Conservation (phyloP, 2,329 filamentous ascomycete genomes). For the Trichoderma asperellum region DNA sequence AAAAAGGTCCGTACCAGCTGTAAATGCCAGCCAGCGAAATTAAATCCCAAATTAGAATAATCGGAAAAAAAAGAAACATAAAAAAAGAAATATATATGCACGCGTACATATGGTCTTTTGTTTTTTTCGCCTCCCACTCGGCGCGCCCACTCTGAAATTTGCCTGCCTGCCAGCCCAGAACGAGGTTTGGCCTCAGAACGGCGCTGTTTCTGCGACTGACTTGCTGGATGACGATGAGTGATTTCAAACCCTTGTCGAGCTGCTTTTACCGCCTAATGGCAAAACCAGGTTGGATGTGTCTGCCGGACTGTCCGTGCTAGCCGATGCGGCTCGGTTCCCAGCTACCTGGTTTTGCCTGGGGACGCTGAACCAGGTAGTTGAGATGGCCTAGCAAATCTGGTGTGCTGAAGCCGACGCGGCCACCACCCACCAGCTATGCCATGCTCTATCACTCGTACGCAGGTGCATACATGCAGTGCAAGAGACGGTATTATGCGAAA, state of each 20-base stretch:
- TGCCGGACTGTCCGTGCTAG: slow-evolving; percentile 27
- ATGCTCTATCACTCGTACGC: not conserved
- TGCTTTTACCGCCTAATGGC: slow-evolving; percentile 11
- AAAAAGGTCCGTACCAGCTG: slow-evolving; percentile 2
- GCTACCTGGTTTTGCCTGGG: slow-evolving; percentile 26
- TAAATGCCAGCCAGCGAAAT: not conserved
- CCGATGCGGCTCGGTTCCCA: slow-evolving; percentile 29
- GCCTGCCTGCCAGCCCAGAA: not conserved
- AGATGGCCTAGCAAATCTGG: slow-evolving; percentile 23
- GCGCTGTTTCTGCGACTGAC: not conserved
- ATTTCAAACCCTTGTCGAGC: slow-evolving; percentile 24
- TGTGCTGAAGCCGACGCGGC: slow-evolving; percentile 11
- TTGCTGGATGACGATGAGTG: slow-evolving; percentile 18
- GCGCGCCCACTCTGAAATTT: slow-evolving; percentile 21
- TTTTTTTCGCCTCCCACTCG: slow-evolving; percentile 20
- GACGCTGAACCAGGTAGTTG: not conserved
- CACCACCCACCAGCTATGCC: slow-evolving; percentile 14
- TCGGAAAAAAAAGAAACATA: not conserved
- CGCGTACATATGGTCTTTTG: not conserved
- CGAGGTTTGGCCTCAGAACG: not conserved
- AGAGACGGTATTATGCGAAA: not conserved
- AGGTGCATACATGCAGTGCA: not conserved
- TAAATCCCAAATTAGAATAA: not conserved
- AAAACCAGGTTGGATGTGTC: slow-evolving; percentile 19
- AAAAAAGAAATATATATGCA: not conserved